These are phyloP conservation scores for Lentinus brumalis DNA, from an alignment of 768 basidiomycete species.

Conservation along the genomic window DNA sequence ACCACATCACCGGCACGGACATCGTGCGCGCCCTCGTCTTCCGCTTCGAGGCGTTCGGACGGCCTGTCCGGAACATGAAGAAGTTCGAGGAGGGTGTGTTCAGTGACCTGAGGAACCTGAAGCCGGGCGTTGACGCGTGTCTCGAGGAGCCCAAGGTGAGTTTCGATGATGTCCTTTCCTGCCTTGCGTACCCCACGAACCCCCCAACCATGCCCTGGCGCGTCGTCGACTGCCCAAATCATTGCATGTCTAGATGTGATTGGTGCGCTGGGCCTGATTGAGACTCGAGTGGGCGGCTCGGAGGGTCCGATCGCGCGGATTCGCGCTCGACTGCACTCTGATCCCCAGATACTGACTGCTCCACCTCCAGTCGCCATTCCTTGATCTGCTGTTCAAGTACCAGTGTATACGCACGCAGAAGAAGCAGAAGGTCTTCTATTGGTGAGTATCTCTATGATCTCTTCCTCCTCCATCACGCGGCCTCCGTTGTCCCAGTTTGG, in stretches of 20 bases:
- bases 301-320: slow-evolving; percentile 2
- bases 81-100: slow-evolving; percentile 99
- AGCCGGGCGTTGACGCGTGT: slow-evolving; percentile 90
- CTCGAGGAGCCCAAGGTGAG: slow-evolving; percentile 93
- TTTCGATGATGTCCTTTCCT: not conserved
- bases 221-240: not conserved
- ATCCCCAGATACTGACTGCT: slow-evolving; percentile 14
- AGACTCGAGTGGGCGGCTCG: not conserved
- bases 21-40: slow-evolving; percentile 95
- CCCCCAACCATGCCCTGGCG: not conserved
- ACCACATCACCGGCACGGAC: slow-evolving; percentile 96
- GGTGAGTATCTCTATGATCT: slow-evolving; percentile 49
- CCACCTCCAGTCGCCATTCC: slow-evolving; percentile 77
- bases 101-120: slow-evolving; percentile 88
- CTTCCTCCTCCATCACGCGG: not conserved
- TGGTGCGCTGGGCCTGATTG: not conserved
- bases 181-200: slow-evolving; percentile 1
- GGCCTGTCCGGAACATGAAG: slow-evolving; percentile 91
- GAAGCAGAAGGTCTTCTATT: slow-evolving; percentile 99
- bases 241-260: not conserved
- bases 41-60: slow-evolving; percentile 88
- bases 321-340: not conserved
- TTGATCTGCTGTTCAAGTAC: slow-evolving; percentile 93
- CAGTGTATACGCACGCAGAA: slow-evolving; percentile 98
- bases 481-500: not conserved